phyloP scores from a whole-genome alignment of 768 basidiomycete genomes.

The Holtermanniella nyarrowii region DNA sequence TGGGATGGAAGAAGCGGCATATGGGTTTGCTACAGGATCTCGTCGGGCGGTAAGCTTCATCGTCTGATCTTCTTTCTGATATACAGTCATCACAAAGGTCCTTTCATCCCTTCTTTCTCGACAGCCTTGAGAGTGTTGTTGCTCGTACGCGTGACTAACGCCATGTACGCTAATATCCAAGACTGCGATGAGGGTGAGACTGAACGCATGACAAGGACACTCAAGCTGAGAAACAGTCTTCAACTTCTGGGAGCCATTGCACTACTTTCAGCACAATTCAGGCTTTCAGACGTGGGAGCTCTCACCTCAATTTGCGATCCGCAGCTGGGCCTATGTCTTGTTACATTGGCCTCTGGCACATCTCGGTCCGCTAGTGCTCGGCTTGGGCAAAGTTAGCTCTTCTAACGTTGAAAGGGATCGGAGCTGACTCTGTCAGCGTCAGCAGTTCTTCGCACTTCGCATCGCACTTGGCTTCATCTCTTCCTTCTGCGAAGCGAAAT shows the following conservation, averaged over 20 bases:
- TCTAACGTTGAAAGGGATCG: not conserved
- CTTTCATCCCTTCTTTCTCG: conserved; percentile 77
- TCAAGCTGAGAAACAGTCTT: too few relatives aligned
- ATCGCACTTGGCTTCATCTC: conserved; percentile 65
- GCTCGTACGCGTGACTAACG: conserved; percentile 65
- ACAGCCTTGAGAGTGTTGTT: conserved; percentile 74
- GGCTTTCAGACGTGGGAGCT: conserved; percentile 99
- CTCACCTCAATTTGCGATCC: conserved; percentile 77
- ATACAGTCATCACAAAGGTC: conserved; percentile 43
- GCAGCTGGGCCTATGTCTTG: conserved; percentile 88
- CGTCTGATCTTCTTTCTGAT: not conserved
- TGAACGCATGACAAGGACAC: too few relatives aligned
- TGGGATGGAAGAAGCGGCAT: conserved; percentile 36
- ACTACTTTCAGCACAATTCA: conserved; percentile 71
- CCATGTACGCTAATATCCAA: conserved; percentile 90
- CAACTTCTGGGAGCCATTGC: conserved; percentile 98
- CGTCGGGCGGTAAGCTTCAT: conserved; percentile 24
- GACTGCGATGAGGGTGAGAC: conserved; percentile 98
- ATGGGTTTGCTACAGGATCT: conserved; percentile 38
- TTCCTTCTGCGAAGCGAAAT: conserved; percentile 63
- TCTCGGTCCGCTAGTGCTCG: conserved; percentile 43
- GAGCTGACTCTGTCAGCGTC: conserved; percentile 49
- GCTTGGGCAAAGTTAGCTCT: conserved; percentile 58
- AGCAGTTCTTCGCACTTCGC: conserved; percentile 79
- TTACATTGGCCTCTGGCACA: conserved; percentile 57